Evolutionary conservation across 208 protist genomes (phyloP), one percentile per base, ranked within the genome.

Genomic region (Angomonas ambiguus): DNA sequence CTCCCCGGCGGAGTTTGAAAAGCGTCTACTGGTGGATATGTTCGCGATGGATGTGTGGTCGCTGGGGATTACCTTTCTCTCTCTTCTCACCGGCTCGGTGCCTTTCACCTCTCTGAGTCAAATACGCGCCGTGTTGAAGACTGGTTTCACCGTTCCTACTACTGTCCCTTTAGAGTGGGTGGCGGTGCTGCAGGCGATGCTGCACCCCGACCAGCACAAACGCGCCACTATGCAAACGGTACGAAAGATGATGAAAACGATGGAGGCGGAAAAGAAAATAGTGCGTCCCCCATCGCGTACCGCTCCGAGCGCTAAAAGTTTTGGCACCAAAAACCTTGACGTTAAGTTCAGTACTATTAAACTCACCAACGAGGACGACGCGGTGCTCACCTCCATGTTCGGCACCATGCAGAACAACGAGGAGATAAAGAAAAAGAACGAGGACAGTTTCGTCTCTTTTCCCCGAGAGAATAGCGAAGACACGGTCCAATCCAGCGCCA

Each of bases 1-100:
- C 2, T 68, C 75, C 1, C 66, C 70, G 34, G 66, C 69, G 33
- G 74, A 75, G n/a, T 61, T 64, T 24, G 3, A 62, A 33, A 33
- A 24, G 56, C 25, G 25, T 18, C 20, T 22, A 20, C 20, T 16
- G 8, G 35, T 62, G 32, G 30, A 62, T 33, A 8, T 28, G 28
- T 62, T 27, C 56, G 56, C 56, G 30, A 28, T 62, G 11, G 56
- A 62, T 33, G 31, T 62, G 25, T 62, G 56, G 56, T 25, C 56
- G 5, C 56, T 62, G 16, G 56, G 56, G 32, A 33, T 62, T 33
- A 62, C 56, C 11, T 42, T 62, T 18, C 30, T 62, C 3, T 16
- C 56, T 25, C 56, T 62, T 25, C 56, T 62, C 6, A 42, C 56
- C 30, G 56, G 56, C 30, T 16, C 22, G 30, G 30, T 62, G 5